Percentiles rank a stretch among this genome's conserved stretches.
Conservation (phyloP, 441 rosid species). For the Sinapis alba region DNA sequence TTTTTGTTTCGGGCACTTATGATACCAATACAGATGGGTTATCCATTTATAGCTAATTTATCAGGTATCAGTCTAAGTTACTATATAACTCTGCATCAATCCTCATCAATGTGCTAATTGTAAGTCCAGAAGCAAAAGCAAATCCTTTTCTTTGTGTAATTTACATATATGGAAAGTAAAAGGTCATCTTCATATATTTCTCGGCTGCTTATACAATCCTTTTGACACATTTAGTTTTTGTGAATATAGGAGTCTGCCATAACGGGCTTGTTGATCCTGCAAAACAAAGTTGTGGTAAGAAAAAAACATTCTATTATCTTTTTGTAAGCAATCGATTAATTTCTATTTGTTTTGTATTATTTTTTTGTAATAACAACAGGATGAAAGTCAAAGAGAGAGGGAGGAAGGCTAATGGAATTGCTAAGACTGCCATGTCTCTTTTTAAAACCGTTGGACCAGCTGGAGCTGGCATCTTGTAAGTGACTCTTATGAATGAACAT, state of each 20-base stretch:
- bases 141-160: neutral
- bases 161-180: neutral
- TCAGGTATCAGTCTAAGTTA: conserved; percentile 52
- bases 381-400: conserved; percentile 70
- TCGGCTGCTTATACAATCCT: neutral
- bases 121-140: conserved; percentile 41
- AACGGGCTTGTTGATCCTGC: conserved; percentile 71
- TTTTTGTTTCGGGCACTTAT: conserved; percentile 50
- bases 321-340: neutral
- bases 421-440: conserved; percentile 73
- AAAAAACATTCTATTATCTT: neutral
- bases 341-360: neutral
- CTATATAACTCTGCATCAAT: conserved; percentile 58
- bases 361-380: conserved; percentile 24
- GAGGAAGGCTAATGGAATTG: conserved; percentile 77
- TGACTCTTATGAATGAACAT: neutral
- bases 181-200: neutral
- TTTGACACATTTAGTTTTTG: conserved; percentile 1
- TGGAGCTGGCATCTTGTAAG: conserved; percentile 70
- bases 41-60: conserved; percentile 56
- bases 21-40: conserved; percentile 58
- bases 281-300: conserved; percentile 68
- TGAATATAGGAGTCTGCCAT: conserved; percentile 56
- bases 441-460: conserved; percentile 81
- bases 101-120: conserved; percentile 56